Base-by-base conservation (phyloP, 1,284 basidiomycete species). In the Cutaneotrichosporon sp. region DNA sequence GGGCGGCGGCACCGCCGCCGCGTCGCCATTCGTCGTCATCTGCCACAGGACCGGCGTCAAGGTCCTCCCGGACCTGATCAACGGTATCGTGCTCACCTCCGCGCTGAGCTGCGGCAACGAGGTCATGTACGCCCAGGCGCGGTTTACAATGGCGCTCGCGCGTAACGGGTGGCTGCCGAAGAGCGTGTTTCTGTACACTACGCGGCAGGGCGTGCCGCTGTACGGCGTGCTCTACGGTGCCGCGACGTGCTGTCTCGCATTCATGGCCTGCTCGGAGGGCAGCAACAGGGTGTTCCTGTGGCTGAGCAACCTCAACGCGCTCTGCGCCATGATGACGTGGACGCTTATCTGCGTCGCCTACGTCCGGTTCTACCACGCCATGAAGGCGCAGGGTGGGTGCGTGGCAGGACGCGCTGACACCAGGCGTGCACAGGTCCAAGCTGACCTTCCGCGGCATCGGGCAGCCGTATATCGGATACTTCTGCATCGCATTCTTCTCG, bases 1-100 rank as follows among this genome's bases (percentile, higher is more conserved):
- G 43, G 68, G 67, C 47, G 79, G 61, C 38, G 61, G 81, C 16
- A 85, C 81, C 27, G 88, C 87, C 39, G 81, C 82, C 4, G 81
- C 81, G 3, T 88, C 85, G 11, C 88, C 88, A 0, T 90, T 89
- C 70, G 88, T 90, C 54, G 86, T 90, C 60, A 87, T 67, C 48
- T 67, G 68, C 59, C 65, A 80, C 60, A 80, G 77, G 34, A 84
- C 87, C 2, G 84, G 86, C 27, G 90, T 91, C 73, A 83, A 81
- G 61, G 79, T 77, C 4, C 75, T 90, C 1, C 88, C 88, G 2
- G 81, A 80, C 46, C 81, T 78, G 49, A 74, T 79, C 66, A 79
- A 79, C 65, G 90, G 89, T 8, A 84, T 82, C 65, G 79, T 94
- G 20, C 44, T 66, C 32, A 42, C 79, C 5, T 80, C 78, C 1